Percentiles rank a stretch among this genome's conserved stretches.
phyloP scores from a whole-genome alignment of 2,329 filamentous ascomycete genomes.

The Paecilomyces niveus region DNA sequence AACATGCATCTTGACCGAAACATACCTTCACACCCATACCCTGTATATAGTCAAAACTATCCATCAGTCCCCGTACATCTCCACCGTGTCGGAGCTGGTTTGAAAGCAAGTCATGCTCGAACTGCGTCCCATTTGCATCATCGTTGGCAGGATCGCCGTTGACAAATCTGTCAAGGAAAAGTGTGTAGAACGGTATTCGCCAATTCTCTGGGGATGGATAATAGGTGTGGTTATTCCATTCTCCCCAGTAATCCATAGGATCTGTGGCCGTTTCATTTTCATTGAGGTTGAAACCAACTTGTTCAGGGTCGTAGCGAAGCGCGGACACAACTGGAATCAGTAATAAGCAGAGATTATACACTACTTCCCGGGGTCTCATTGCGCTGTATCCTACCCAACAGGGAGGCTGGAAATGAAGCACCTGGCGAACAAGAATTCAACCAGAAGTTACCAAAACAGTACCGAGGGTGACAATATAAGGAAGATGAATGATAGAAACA shows the following conservation, averaged over 20 bases:
- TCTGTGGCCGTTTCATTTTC: conserved; percentile 45
- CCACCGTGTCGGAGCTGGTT: conserved; percentile 54
- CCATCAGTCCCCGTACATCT: conserved; percentile 46
- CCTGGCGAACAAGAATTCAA: not conserved
- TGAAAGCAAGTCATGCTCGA: conserved; percentile 49
- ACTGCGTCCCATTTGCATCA: conserved; percentile 50
- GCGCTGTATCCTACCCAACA: not conserved
- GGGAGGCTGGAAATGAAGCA: not conserved
- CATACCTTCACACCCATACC: conserved; percentile 51
- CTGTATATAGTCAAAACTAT: conserved; percentile 52
- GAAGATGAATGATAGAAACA: not conserved
- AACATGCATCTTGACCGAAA: not conserved
- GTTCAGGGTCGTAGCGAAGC: conserved; percentile 35
- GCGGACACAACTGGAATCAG: not conserved
- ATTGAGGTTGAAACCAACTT: conserved; percentile 51
- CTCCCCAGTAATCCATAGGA: conserved; percentile 49
- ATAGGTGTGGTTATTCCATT: conserved; percentile 44
- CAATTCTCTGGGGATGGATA: conserved; percentile 48
- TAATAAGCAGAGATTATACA: not conserved
- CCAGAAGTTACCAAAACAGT: not conserved
- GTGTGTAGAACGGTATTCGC: conserved; percentile 55
- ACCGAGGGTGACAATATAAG: not conserved
- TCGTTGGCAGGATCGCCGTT: conserved; percentile 56
- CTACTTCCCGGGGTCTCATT: conserved; percentile 14
- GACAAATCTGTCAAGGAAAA: conserved; percentile 54